Percentiles rank a stretch among this genome's conserved stretches.
phyloP scores from a whole-genome alignment of 257 asterid genomes.

The Haberlea rhodopensis region DNA sequence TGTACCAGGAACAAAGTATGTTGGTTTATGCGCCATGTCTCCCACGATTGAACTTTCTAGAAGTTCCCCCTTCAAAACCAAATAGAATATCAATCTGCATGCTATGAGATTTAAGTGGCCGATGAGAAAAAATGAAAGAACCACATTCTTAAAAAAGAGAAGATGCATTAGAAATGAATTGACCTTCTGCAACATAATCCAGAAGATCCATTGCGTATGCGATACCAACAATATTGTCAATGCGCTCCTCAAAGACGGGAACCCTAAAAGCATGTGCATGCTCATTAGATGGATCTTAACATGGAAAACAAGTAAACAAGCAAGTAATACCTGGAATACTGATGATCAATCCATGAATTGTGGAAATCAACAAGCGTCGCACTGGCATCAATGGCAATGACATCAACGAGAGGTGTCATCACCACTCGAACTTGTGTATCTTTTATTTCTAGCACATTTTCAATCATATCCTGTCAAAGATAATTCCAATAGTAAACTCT shows the following conservation, averaged over 20 bases:
- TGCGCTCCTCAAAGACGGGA: slow-evolving; percentile 95
- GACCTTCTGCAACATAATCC: slow-evolving; percentile 92
- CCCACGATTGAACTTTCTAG: slow-evolving; percentile 86
- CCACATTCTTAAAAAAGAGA: slow-evolving; percentile 16
- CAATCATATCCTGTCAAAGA: slow-evolving; percentile 88
- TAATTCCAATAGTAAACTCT: slow-evolving; percentile 23
- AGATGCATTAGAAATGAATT: slow-evolving; percentile 26
- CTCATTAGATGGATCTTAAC: slow-evolving; percentile 25
- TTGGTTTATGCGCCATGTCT: slow-evolving; percentile 95
- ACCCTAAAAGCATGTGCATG: slow-evolving; percentile 54
- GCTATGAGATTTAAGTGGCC: slow-evolving; percentile 45
- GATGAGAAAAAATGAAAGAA: slow-evolving; percentile 30
- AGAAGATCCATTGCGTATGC: slow-evolving; percentile 99
- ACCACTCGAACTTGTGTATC: slow-evolving; percentile 98
- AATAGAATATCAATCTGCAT: slow-evolving; percentile 55
- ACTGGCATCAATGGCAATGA: slow-evolving; percentile 89
- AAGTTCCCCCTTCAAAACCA: slow-evolving; percentile 90
- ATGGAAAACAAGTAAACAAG: slow-evolving; percentile 13
- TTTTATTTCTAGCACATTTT: slow-evolving; percentile 93
- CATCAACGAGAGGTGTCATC: slow-evolving; percentile 98
- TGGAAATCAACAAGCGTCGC: slow-evolving; percentile 93
- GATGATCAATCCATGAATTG: slow-evolving; percentile 91
- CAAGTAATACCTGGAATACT: slow-evolving; percentile 75
- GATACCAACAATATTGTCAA: slow-evolving; percentile 95
- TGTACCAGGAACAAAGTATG: slow-evolving; percentile 98